Base-by-base conservation (phyloP, 2,329 filamentous ascomycete species). In the Didymella pinodella region DNA sequence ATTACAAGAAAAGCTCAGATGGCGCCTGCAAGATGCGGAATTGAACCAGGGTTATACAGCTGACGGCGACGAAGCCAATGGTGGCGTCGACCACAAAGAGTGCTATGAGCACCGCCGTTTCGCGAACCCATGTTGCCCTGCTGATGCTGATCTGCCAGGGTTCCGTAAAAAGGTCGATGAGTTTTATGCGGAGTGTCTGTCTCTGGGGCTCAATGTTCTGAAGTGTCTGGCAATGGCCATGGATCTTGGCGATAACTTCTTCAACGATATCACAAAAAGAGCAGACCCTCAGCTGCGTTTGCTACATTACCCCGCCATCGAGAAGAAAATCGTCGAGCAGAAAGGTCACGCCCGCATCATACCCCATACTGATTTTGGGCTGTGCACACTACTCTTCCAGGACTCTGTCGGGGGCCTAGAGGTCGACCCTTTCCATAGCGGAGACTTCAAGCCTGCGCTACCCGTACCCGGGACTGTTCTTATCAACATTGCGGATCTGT, bases 31-130 rank as follows among this genome's bases (percentile, higher is more conserved):
- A 47, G 73, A 75, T 22, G 73, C 76, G 7, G 65, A 75, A 25
- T 66, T 76, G 14, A 78, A 80, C 54, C 73, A 78, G 57, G 77
- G 77, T 34, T 79, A 78, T 49, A 78, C 75, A 3, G 68, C 66
- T 16, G 71, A 76, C 14, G 76, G 75, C 10, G 65, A 74, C 36
- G 76, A 78, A 63, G 64, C 66, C 4, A 69, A 78, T 65, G 65
- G 76, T 65, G 54, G 64, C 38, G 45, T 69, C 50, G 66, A 69
- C 57, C 68, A 70, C 61, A 66, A 75, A 55, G 69, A 72, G 59
- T 67, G 65, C 55, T 62, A 70, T 47, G 61, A 67, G 52, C 65
- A 70, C 61, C 64, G 63, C 25, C 59, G 65, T 38, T 65, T 69
- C 65, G 47, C 58, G 34, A 66, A 70, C 40, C 56, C 59, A 25